A percentile compares a stretch with the other conserved stretches of the same genome.
These are phyloP conservation scores for Sugiyamaella pinicola DNA, from an alignment of 1,139 yeast genomes.

Conservation along the genomic window DNA sequence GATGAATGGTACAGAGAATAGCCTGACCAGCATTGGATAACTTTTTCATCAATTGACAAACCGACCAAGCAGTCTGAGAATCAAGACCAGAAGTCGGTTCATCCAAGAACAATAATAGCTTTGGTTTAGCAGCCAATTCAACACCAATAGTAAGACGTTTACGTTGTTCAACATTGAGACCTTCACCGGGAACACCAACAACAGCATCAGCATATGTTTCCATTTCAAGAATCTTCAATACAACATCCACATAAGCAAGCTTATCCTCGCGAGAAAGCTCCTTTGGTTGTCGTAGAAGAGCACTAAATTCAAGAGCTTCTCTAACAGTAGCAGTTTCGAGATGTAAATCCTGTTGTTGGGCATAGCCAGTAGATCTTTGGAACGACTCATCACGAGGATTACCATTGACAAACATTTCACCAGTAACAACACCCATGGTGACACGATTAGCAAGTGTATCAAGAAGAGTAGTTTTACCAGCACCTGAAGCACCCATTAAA, in stretches of 20 bases:
- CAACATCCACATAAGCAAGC: conserved; percentile 69
- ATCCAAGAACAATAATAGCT: conserved; percentile 75
- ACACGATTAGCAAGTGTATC: conserved; percentile 79
- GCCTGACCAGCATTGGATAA: conserved; percentile 81
- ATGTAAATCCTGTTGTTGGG: conserved; percentile 82
- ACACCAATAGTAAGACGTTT: conserved; percentile 85
- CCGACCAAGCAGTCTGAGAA: conserved; percentile 90
- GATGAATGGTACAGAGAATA: conserved; percentile 79
- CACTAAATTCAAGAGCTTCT: conserved; percentile 73
- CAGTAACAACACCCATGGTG: conserved; percentile 76
- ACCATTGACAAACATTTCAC: conserved; percentile 75
- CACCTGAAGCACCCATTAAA: conserved; percentile 87
- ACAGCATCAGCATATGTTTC: conserved; percentile 73
- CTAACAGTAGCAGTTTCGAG: conserved; percentile 74
- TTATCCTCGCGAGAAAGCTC: conserved; percentile 59
- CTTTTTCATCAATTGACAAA: conserved; percentile 73
- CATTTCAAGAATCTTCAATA: conserved; percentile 72
- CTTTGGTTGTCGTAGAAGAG: conserved; percentile 70
- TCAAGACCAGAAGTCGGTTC: conserved; percentile 95
- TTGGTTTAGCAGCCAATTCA: conserved; percentile 86
- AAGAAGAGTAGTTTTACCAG: conserved; percentile 77
- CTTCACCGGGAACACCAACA: conserved; percentile 77
- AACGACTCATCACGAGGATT: conserved; percentile 66
- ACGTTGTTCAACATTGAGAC: conserved; percentile 81
- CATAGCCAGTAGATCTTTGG: conserved; percentile 82